These are phyloP conservation scores for Penicillium paradoxum DNA, from an alignment of 495 filamentous ascomycete genomes.

Conservation along the genomic window DNA sequence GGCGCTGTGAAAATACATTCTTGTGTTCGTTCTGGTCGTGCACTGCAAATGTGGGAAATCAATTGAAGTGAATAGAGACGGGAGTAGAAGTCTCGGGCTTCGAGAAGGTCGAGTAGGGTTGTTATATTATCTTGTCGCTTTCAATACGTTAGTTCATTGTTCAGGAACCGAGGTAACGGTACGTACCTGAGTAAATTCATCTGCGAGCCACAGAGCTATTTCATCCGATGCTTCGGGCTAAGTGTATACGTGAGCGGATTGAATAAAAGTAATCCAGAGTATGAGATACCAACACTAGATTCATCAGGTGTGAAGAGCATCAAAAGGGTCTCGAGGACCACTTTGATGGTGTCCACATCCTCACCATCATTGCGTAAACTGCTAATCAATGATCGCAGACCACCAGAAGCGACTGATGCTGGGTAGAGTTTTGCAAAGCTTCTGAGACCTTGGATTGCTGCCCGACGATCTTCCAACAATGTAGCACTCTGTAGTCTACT, in stretches of 20 bases:
- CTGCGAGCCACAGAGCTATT: constrained; percentile 92
- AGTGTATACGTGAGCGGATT: constrained; percentile 23
- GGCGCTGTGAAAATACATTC: constrained; percentile 88
- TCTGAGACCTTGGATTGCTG: constrained; percentile 84
- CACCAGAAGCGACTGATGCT: constrained; percentile 90
- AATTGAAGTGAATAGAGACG: constrained; percentile 90
- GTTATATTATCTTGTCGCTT: constrained; percentile 95
- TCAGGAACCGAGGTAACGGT: neutral
- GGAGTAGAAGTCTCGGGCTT: constrained; percentile 85
- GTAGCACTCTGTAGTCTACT: constrained; percentile 81
- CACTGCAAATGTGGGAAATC: constrained; percentile 77
- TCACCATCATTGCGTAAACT: constrained; percentile 82
- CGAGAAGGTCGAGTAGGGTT: constrained; percentile 80
- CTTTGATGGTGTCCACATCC: constrained; percentile 94
- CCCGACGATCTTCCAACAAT: constrained; percentile 87
- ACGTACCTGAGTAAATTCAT: constrained; percentile 91
- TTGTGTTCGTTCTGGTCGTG: constrained; percentile 89
- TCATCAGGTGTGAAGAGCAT: constrained; percentile 81
- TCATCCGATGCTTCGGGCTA: constrained; percentile 94
- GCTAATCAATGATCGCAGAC: constrained; percentile 77
- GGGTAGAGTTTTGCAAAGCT: constrained; percentile 96
- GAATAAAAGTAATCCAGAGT: neutral
- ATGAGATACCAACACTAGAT: constrained; percentile 51
- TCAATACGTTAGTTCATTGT: constrained; percentile 38
- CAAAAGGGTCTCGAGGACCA: constrained; percentile 88